Base-by-base conservation (phyloP, 805 yeast species). In the Kuraishia piskuri region DNA sequence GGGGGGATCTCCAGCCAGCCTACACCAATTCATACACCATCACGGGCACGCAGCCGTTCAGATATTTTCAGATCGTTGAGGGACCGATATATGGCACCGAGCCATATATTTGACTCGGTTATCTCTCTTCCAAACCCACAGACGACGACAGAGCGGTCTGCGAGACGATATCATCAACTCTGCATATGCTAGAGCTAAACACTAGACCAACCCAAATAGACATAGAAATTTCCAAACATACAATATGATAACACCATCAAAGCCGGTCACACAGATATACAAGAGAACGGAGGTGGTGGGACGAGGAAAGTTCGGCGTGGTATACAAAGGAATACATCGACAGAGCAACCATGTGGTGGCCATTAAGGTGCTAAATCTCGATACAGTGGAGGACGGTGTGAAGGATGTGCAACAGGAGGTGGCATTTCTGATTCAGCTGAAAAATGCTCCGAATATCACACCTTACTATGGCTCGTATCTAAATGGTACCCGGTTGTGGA, bases 281-380 rank as follows among this genome's bases (percentile, higher is more conserved):
- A 84, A 86, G 62, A 78, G 96, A 49, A 85, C 92, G 14, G 97
- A 94, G 69, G 84, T 90, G 36, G 86, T 95, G 14, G 99, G 99
- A 8, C 79, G 95, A 55, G 99, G 99, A 22, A 94, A 90, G 72
- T 94, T 94, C 68, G 99, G 99, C 49, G 85, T 91, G 23, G 99
- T 94, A 3, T 94, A 92, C 68, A 91, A 90, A 66, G 99, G 96
- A 21, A 72, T 78, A 52, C 80, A 85, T 61, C 69, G 79, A 45
- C 79, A 79, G 54, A 85, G 95, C 6, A 83, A 83, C 58, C 85
- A 84, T 58, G 80, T 89, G 1, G 92, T 88, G 54, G 99, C 99
- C 24, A 90, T 94, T 65, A 94, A 94, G 65, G 94, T 92, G 10
- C 75, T 94, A 56, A 90, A 92, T 64, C 74, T 94, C 54, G 99